Conservation (phyloP, 305 asterid species). For the Fraxinus latifolia region DNA sequence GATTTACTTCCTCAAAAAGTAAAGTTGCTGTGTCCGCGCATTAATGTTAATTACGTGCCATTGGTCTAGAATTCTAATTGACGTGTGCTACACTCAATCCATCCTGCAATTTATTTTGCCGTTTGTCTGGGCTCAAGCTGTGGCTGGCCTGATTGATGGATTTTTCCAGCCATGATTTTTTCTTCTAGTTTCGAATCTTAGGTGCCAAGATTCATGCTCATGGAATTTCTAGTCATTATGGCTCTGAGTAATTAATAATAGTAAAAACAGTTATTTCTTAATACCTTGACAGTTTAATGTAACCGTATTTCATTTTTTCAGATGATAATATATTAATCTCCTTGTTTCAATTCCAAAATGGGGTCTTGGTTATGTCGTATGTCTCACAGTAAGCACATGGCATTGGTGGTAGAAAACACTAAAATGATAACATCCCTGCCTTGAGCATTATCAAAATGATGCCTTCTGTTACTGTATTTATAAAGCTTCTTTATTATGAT, state of each 20-base stretch:
- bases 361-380: not conserved
- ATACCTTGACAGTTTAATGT: not conserved
- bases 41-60: not conserved
- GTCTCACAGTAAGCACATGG: not conserved
- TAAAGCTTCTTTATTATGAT: slow-evolving; percentile 11
- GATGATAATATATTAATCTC: not conserved
- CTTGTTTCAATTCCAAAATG: not conserved
- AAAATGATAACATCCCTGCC: slow-evolving; percentile 10
- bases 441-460: not conserved
- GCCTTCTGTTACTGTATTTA: not conserved
- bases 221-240: not conserved
- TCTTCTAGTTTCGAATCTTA: not conserved
- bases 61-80: slow-evolving; percentile 15
- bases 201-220: not conserved
- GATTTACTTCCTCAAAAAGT: not conserved
- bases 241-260: not conserved
- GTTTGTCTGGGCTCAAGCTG: not conserved
- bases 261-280: not conserved
- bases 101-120: not conserved
- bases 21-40: not conserved
- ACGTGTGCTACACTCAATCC: slow-evolving; percentile 2
- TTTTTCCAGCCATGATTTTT: not conserved
- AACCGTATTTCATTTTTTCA: not conserved
- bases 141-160: not conserved
- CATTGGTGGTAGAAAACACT: not conserved